Base-by-base conservation (phyloP, 257 asterid genomes). In the Prunella vulgaris region DNA sequence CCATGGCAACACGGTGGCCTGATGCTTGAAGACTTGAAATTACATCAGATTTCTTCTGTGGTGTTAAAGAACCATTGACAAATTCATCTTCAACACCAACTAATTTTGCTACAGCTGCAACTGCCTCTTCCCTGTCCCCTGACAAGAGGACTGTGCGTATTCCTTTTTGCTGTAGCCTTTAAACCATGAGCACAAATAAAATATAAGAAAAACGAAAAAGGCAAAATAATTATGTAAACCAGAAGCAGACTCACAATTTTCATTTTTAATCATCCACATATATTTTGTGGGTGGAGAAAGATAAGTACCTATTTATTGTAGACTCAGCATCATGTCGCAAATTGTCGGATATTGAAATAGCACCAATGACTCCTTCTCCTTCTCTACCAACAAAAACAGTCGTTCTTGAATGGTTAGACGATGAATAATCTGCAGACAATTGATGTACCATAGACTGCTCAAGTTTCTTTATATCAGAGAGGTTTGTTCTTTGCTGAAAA, bases 81-180 rank as follows among this genome's bases (percentile, higher is more conserved):
- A 77, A 84, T 77, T 85, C 86, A 72, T 79, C 85, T 69, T 84
- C 88, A 53, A 93, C 77, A 76, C 99, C 97, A 32, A 88, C 79
- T 22, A 83, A 75, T 79, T 83, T 79, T 74, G 97, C 97, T 77
- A 89, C 90, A 42, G 85, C 86, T 93, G 99, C 96, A 79, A 90
- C 99, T 90, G 97, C 97, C 92, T 90, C 99, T 88, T 93, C 95
- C 96, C 99, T 93, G 96, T 93, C 99, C 70, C 98, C 97, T 42
- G 96, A 93, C 81, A 91, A 81, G 64, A 93, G 85, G 63, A 86
- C 82, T 57, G 97, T 87, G 64, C 77, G 77, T 40, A 93, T 87
- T 76, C 96, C 98, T 77, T 81, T 85, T 78, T 83, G 81, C 84
- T 87, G 90, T 78, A 93, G 94, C 87, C 98, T 93, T 76, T 64